Base-by-base conservation (phyloP, 768 basidiomycete species). In the Rhodosporidiobolus sp. region DNA sequence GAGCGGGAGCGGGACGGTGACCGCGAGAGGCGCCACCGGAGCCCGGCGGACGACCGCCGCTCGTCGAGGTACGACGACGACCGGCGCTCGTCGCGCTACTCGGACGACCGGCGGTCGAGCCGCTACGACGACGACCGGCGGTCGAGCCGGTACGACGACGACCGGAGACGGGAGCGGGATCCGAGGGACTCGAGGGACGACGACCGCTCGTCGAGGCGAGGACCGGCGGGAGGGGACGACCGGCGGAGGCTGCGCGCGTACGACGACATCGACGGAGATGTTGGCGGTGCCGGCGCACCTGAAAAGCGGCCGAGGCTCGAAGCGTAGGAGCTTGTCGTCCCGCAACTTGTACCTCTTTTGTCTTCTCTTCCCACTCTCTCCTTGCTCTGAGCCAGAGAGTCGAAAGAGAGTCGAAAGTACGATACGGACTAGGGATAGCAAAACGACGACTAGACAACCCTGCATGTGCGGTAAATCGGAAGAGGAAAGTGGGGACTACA, bases 1-100 rank as follows among this genome's bases (percentile, higher is more conserved):
- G 89, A 91, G 76, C 84, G 78, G 35, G 67, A 77, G 28, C 28
- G 64, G 32, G 65, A 65, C 89, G 78, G 86, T n/a, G n/a, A n/a
- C n/a, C 38, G 38, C 38, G 38, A 43, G 38, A 7, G 38, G 38
- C 38, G 38, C 38, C 38, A 43, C 38, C 38, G 38, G 38, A 43
- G 38, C 38, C 38, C 38, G 38, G 38, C 38, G 38, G 38, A 43
- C 19, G 43, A 60, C 6, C 46, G 56, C 24, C 46, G 54, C 38
- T 70, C 67, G 35, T 61, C 64, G 60, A 53, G 74, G n/a, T 45
- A 66, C 53, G 72, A 69, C n/a, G 63, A 52, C 14, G 67, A 60
- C 56, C 19, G 50, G 69, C 22, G 14, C 38, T 43, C 38, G 46
- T n/a, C 32, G 32, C 10, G 28, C 16, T 19, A 34, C 8, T 43